phyloP scores from a whole-genome alignment of 768 basidiomycete genomes.

The Naganishia randhawae region DNA sequence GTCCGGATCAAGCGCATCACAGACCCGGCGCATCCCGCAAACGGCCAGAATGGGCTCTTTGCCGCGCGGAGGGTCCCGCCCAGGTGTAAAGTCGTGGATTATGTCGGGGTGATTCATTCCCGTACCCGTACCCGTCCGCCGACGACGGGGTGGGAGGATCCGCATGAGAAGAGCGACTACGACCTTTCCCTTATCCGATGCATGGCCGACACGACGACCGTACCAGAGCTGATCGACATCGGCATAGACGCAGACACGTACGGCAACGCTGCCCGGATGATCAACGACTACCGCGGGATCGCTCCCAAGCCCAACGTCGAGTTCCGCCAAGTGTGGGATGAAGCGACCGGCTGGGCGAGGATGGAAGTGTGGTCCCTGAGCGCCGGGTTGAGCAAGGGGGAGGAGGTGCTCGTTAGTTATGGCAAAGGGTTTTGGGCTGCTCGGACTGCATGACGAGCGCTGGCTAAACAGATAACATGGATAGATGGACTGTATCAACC shows the following conservation, averaged over 20 bases:
- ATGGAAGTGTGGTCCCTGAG: constrained; percentile 70
- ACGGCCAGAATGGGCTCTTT: constrained; percentile 76
- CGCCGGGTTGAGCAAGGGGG: constrained; percentile 64
- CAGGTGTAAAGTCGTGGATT: constrained; percentile 69
- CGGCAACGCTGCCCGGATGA: constrained; percentile 84
- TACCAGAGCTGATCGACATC: constrained; percentile 58
- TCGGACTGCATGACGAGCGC: too few relatives aligned
- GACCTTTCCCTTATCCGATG: constrained; percentile 64
- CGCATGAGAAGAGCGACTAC: constrained; percentile 59
- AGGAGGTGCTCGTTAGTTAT: constrained; percentile 82
- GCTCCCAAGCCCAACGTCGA: constrained; percentile 50
- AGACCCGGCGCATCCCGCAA: constrained; percentile 62
- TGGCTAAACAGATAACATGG: too few relatives aligned
- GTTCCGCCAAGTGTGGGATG: constrained; percentile 39
- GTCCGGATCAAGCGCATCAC: constrained; percentile 62
- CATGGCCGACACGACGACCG: neutral
- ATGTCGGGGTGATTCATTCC: constrained; percentile 75
- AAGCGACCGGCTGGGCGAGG: constrained; percentile 56
- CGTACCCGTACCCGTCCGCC: neutral
- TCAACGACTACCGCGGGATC: constrained; percentile 88
- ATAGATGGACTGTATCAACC: too few relatives aligned
- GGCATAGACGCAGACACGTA: constrained; percentile 68
- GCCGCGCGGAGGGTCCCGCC: constrained; percentile 67
- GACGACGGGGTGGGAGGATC: neutral
- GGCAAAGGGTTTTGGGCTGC: constrained; percentile 80